Evolutionary conservation across 2,329 filamentous ascomycete species (phyloP), one percentile per base, ranked within the genome.

Genomic region (Penicillium olsonii): DNA sequence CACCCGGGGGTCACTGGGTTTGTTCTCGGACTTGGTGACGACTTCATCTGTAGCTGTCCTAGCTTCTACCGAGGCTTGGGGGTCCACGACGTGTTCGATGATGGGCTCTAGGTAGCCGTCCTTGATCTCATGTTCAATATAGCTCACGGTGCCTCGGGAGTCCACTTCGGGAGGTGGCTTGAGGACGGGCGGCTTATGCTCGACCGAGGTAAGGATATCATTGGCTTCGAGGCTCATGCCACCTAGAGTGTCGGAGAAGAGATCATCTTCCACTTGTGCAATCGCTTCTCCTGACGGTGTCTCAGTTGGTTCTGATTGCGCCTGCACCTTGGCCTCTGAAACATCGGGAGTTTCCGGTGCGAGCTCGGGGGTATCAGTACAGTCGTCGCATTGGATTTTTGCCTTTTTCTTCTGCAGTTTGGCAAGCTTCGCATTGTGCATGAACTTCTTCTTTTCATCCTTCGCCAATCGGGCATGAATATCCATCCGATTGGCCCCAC

Each of bases 401-500:
- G 94, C 95, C 68, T 95, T 95, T 45, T 88, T 95, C 68, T 95
- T 95, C 45, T 88, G 80, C 78, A 87, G 14, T 12, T 44, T 48
- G 8, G 42, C 43, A 14, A 14, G 15, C 33, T 48, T 48, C 22
- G 45, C 45, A 26, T 48, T 84, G 4, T 90, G 79, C 50, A 85
- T 82, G 55, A 86, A 83, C 67, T 87, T 88, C 59, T 87, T 81
- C 59, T 87, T 50, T 39, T 50, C 83, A 66, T 85, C 87, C 57
- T 87, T 79, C 0, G 85, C 85, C 47, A 96, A 68, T 39, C 87
- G 88, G 0, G 92, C 91, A 52, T 85, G 75, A n/a, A 94, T 77
- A 72, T 99, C 94, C 66, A 95, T 89, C 14, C 82, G 83, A 68
- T 85, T 89, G 4, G 94, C 92, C 8, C 90, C 90, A 18, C 83